Conservation (phyloP, 768 basidiomycete species). For the Russula sp. region DNA sequence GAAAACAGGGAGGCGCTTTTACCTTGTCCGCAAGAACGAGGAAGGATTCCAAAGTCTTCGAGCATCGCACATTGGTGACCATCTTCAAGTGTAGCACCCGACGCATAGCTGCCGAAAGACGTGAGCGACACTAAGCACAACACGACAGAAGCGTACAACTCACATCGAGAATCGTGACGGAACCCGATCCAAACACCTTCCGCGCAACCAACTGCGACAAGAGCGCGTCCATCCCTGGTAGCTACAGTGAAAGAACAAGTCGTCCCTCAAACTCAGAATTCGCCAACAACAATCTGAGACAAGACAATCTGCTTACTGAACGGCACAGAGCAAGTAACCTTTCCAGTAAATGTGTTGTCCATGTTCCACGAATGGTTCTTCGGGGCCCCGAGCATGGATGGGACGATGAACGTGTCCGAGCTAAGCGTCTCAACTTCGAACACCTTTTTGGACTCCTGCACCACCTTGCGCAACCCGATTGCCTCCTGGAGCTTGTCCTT, state of each 20-base stretch:
- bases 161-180: conserved; percentile 83
- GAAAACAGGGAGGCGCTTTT: background rate
- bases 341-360: conserved; percentile 71
- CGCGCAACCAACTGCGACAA: conserved; percentile 91
- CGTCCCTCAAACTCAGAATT: background rate
- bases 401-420: conserved; percentile 81
- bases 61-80: conserved; percentile 96
- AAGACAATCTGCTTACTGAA: conserved; percentile 58
- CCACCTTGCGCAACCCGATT: conserved; percentile 75
- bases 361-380: conserved; percentile 57
- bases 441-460: too few species aligned
- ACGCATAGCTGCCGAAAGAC: conserved; percentile 62
- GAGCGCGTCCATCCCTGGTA: conserved; percentile 76
- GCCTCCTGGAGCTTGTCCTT: conserved; percentile 87
- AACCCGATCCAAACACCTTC: conserved; percentile 97
- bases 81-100: conserved; percentile 91
- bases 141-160: conserved; percentile 32
- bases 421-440: conserved; percentile 88
- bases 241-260: conserved; percentile 42
- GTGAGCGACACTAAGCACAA: background rate
- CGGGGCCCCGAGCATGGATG: conserved; percentile 49
- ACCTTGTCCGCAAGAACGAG: conserved; percentile 93
- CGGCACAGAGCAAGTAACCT: conserved; percentile 93
- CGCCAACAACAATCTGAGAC: background rate
- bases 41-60: conserved; percentile 95